Percentiles rank a stretch among this genome's conserved stretches.
These are phyloP conservation scores for Boletellus deceptivus DNA, from an alignment of 1,284 basidiomycete species.

Conservation along the genomic window DNA sequence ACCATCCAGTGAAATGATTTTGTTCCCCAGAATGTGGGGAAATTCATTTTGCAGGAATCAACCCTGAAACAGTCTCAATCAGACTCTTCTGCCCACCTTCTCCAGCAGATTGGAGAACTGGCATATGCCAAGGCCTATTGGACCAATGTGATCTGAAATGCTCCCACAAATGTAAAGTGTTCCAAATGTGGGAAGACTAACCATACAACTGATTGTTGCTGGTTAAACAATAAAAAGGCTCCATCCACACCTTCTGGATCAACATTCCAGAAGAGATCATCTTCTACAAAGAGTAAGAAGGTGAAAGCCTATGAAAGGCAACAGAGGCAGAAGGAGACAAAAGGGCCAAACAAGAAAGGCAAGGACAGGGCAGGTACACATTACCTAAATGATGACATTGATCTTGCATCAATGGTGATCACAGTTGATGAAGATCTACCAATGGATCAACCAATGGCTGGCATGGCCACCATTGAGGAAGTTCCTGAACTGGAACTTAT, in stretches of 20 bases:
- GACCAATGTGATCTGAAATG: too few species aligned
- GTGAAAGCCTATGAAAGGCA: neutral
- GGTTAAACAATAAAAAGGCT: neutral
- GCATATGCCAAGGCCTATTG: too few species aligned
- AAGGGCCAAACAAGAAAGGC: neutral
- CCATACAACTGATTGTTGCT: neutral
- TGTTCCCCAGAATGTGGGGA: too few species aligned
- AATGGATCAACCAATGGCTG: too few species aligned
- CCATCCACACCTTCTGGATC: neutral
- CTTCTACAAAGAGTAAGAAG: neutral
- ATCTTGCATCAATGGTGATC: neutral
- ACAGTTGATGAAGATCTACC: neutral
- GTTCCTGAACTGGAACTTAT: too few species aligned
- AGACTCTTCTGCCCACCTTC: too few species aligned
- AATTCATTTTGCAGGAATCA: too few species aligned
- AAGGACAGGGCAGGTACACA: neutral
- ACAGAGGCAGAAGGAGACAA: neutral
- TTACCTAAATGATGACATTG: neutral
- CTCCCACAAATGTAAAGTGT: neutral
- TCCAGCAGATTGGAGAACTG: too few species aligned
- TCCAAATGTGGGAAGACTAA: neutral
- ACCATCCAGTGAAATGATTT: too few species aligned
- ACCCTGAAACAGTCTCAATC: too few species aligned
- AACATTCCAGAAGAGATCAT: neutral
- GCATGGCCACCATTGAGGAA: neutral